Conservation (phyloP, 108 stramenopile species). For the Cyclotella baltica region DNA sequence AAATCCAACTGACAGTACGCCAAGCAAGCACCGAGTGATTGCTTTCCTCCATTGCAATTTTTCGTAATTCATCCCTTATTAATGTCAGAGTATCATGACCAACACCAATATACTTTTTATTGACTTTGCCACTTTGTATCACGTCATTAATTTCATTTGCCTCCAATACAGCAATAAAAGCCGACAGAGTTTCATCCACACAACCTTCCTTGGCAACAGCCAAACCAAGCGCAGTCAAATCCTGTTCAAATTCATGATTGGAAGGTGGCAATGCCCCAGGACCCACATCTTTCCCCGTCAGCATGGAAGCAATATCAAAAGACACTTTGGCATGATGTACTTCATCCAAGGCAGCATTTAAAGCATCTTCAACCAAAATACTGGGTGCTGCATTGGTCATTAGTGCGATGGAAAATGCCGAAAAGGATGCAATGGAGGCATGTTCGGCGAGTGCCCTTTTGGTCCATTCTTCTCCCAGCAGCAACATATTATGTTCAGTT, state of each 20-base stretch:
- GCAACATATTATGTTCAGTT: not conserved
- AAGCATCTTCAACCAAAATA: constrained; percentile 54
- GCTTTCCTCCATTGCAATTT: constrained; percentile 59
- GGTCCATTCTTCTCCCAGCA: constrained; percentile 52
- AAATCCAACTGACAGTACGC: constrained; percentile 64
- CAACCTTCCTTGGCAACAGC: constrained; percentile 64
- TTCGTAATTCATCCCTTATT: constrained; percentile 43
- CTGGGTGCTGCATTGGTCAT: constrained; percentile 66
- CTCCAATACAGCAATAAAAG: constrained; percentile 55
- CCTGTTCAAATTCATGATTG: constrained; percentile 42
- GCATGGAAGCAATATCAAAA: constrained; percentile 54
- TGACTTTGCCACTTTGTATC: too few species aligned
- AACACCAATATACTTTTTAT: constrained; percentile 25
- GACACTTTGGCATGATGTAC: constrained; percentile 59
- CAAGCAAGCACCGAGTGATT: constrained; percentile 62
- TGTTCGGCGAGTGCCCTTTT: constrained; percentile 60
- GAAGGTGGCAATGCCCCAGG: constrained; percentile 59
- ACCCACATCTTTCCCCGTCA: constrained; percentile 41
- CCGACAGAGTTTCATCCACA: constrained; percentile 63
- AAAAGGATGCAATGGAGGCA: constrained; percentile 66
- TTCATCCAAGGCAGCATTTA: constrained; percentile 61
- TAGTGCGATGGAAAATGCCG: constrained; percentile 62
- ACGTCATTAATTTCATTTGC: too few species aligned
- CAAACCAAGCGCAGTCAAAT: constrained; percentile 55
- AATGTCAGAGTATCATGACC: constrained; percentile 24